phyloP scores from a whole-genome alignment of 257 asterid species.

The Solanum gracilifrons region DNA sequence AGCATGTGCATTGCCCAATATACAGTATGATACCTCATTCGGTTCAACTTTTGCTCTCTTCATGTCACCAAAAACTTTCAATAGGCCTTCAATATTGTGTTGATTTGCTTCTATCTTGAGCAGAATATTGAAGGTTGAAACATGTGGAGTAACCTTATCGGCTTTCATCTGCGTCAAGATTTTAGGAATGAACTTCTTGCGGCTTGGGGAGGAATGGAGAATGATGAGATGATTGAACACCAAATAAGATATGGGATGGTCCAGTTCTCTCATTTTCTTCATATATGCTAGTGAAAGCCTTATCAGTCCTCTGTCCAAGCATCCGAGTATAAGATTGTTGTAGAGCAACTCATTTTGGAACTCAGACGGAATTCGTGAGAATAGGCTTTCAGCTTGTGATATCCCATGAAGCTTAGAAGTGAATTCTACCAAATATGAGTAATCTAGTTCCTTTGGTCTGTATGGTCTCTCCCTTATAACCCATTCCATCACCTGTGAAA shows the following conservation, averaged over 20 bases:
- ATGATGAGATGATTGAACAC: constrained; percentile 83
- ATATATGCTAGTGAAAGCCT: constrained; percentile 64
- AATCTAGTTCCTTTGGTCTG: constrained; percentile 65
- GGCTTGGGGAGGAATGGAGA: constrained; percentile 65
- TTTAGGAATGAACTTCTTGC: constrained; percentile 49
- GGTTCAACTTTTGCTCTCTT: constrained; percentile 43
- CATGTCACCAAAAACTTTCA: constrained; percentile 62
- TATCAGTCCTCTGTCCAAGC: constrained; percentile 70
- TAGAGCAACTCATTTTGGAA: constrained; percentile 58
- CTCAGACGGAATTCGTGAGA: constrained; percentile 60
- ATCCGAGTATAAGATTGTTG: constrained; percentile 80
- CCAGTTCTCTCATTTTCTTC: constrained; percentile 87
- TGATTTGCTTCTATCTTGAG: constrained; percentile 71
- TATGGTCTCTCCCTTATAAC: constrained; percentile 91
- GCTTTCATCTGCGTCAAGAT: constrained; percentile 80
- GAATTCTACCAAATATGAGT: constrained; percentile 70
- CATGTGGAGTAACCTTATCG: constrained; percentile 63
- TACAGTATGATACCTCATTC: constrained; percentile 72
- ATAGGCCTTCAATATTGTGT: constrained; percentile 60
- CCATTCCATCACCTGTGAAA: constrained; percentile 89
- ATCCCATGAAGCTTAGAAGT: constrained; percentile 82
- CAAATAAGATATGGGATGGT: constrained; percentile 54
- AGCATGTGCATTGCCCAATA: constrained; percentile 73
- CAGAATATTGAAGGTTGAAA: constrained; percentile 65
- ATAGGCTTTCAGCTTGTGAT: constrained; percentile 59